Base-by-base conservation (phyloP, 1,284 basidiomycete genomes). In the Rhodotorula sp. region DNA sequence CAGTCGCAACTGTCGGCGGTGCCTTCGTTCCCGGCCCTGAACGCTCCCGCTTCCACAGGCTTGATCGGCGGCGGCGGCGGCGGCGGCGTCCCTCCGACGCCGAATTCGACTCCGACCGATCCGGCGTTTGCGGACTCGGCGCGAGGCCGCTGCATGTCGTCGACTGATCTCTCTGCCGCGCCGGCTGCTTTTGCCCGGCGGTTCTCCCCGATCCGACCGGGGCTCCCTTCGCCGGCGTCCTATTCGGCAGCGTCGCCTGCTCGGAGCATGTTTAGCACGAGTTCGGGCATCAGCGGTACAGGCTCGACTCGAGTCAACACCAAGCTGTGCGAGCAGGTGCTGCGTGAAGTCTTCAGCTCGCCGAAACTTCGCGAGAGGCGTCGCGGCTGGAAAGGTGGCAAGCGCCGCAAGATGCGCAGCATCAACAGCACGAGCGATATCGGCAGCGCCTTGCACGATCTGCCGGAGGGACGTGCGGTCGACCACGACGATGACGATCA, bases 251-350 rank as follows among this genome's bases (percentile, higher is more conserved):
- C 54, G 8, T 18, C 26, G 12, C 29, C 54, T 12, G 16, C 54
- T n/a, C 54, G 54, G 16, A 56, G 54, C 29, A 56, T 56, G 16
- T n/a, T 26, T 18, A 54, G 63, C 43, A 43, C 26, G 12, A 67
- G 56, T 18, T 64, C 31, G 5, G 61, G 63, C 57, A 65, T 72
- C 34, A 49, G 52, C 20, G 94, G 94, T 5, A 91, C 89, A 1
- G 94, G 94, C 1, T 92, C 91, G 21, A 97, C 94, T 3, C 87
- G 89, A 59, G 93, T 97, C 68, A 97, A 97, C 81, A 92, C 90
- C 57, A 91, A 88, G 80, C 84, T 97, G 70, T 94, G 93, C 82
- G 93, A 97, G 79, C 92, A 95, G 76, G 91, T 97, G 59, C 94
- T 97, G 80, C 90, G 88, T 67, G 90, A 91, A 20, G 88, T 97